These are phyloP conservation scores for Wickerhamiella qilinensis DNA, from an alignment of 805 yeast genomes.

Conservation along the genomic window DNA sequence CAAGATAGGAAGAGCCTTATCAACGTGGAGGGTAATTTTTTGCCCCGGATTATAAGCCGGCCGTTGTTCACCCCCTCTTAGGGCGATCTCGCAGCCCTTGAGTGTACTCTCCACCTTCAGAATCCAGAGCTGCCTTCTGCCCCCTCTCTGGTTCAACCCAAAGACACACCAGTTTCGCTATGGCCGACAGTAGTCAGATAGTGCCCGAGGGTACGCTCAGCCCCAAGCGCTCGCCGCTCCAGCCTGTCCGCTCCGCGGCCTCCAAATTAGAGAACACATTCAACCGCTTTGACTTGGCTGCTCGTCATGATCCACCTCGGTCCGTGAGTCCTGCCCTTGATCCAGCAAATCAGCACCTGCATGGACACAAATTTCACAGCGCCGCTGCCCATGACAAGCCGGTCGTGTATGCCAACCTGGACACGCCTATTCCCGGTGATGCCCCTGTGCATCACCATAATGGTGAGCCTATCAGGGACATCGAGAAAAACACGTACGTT, in stretches of 20 bases:
- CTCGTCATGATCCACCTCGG: conserved; percentile 8
- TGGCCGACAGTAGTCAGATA: too few species aligned
- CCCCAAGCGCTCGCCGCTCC: not conserved
- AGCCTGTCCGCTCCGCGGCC: conserved; percentile 1
- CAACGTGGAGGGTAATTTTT: too few species aligned
- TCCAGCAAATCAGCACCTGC: conserved; percentile 20
- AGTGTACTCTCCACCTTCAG: too few species aligned
- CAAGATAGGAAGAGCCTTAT: too few species aligned
- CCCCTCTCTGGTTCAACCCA: too few species aligned
- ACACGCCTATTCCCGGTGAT: conserved; percentile 10
- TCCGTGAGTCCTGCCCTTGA: conserved; percentile 20
- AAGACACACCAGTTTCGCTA: too few species aligned
- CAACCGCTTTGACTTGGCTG: conserved; percentile 10
- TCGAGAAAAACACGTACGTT: conserved; percentile 6
- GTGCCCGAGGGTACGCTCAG: too few species aligned
- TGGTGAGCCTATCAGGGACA: conserved; percentile 6
- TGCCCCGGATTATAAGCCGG: too few species aligned
- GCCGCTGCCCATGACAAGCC: conserved; percentile 14
- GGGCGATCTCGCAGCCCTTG: too few species aligned
- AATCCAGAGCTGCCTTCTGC: too few species aligned
- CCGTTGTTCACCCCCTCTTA: too few species aligned
- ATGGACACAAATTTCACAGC: conserved; percentile 18
- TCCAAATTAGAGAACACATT: conserved; percentile 4
- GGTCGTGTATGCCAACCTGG: conserved; percentile 10
- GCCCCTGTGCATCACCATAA: conserved; percentile 5